A percentile compares a stretch with the other conserved stretches of the same genome.
phyloP scores from a whole-genome alignment of 2,329 filamentous ascomycete genomes.

The Xylariaceae sp. region DNA sequence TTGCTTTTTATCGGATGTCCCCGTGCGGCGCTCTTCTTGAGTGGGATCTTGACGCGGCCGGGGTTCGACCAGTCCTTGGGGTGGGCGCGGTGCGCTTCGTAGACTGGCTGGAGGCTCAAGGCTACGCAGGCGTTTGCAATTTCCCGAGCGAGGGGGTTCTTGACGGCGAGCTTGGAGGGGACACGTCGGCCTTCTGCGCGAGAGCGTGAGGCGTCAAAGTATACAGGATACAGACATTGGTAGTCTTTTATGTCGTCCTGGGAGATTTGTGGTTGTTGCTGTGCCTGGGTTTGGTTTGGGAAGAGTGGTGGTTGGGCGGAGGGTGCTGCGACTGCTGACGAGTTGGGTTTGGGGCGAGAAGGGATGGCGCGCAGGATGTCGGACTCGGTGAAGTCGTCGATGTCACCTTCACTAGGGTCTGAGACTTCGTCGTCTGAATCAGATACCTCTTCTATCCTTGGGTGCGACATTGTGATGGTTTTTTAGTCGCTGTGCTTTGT shows the following conservation, averaged over 20 bases:
- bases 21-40: conserved; percentile 48
- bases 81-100: conserved; percentile 89
- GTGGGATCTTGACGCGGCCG: conserved; percentile 76
- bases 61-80: conserved; percentile 98
- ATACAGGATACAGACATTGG: conserved; percentile 90
- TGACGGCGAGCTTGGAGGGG: conserved; percentile 65
- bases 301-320: conserved; percentile 18
- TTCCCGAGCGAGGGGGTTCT: conserved; percentile 83
- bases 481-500: too few relatives aligned
- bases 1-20: conserved; percentile 63
- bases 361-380: conserved; percentile 53
- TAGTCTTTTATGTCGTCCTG: conserved; percentile 66
- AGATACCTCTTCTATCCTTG: conserved; percentile 88
- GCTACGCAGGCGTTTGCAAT: conserved; percentile 81
- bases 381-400: conserved; percentile 59
- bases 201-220: conserved; percentile 78
- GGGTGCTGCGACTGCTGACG: conserved; percentile 26
- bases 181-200: conserved; percentile 83
- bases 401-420: conserved; percentile 85
- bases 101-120: conserved; percentile 69
- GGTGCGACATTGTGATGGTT: conserved; percentile 65
- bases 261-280: conserved; percentile 36
- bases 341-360: conserved; percentile 24
- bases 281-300: conserved; percentile 34
- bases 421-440: conserved; percentile 67